These are phyloP conservation scores for Phytopythium helicoides DNA, from an alignment of 352 stramenopile species.

Conservation along the genomic window DNA sequence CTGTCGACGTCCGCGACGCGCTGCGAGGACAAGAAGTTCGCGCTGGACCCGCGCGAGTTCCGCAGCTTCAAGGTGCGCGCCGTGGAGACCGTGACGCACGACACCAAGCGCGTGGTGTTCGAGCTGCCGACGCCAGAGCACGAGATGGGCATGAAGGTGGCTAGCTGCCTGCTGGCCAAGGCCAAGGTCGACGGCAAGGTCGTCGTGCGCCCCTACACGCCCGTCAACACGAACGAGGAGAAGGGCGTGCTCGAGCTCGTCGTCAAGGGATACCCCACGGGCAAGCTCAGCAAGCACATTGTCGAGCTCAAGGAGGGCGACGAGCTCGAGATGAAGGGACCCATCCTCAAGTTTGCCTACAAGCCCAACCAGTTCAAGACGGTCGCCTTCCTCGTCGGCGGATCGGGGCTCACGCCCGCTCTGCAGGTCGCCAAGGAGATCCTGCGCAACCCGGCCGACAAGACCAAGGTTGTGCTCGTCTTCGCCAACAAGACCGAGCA, in stretches of 20 bases:
- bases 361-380: constrained; percentile 79
- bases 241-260: constrained; percentile 77
- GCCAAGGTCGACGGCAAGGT: constrained; percentile 53
- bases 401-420: constrained; percentile 80
- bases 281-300: constrained; percentile 85
- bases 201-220: constrained; percentile 84
- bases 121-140: constrained; percentile 51
- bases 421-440: constrained; percentile 79
- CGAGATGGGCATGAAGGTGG: constrained; percentile 61
- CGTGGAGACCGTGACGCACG: constrained; percentile 56
- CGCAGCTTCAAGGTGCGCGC: constrained; percentile 60
- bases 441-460: constrained; percentile 70
- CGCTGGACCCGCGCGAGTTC: constrained; percentile 57
- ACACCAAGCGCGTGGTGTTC: constrained; percentile 62
- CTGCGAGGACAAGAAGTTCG: constrained; percentile 43
- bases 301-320: constrained; percentile 71
- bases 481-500: constrained; percentile 79
- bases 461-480: constrained; percentile 75
- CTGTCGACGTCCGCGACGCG: constrained; percentile 17
- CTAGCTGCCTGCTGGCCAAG: constrained; percentile 65
- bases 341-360: constrained; percentile 86
- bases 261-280: constrained; percentile 84
- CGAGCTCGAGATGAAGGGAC: constrained; percentile 83
- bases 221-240: constrained; percentile 68
- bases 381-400: constrained; percentile 76